Percentiles rank a stretch among this genome's conserved stretches.
Conservation (phyloP, 768 basidiomycete genomes). For the Naematelia aurantialba region DNA sequence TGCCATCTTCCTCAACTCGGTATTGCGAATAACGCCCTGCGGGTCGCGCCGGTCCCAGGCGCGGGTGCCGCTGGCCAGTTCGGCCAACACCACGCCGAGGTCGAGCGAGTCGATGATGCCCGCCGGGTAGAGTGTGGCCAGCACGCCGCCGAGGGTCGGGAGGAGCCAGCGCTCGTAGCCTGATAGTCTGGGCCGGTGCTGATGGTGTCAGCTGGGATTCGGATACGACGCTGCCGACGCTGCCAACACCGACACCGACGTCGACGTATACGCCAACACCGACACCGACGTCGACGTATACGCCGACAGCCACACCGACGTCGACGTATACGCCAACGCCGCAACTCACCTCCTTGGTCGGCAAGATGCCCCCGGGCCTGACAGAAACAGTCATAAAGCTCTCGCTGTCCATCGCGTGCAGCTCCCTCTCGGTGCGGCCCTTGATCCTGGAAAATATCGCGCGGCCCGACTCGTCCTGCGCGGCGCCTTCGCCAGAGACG, state of each 20-base stretch:
- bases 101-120: conserved; percentile 11
- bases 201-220: no score
- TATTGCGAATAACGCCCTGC: neutral
- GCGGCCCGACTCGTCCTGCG: conserved; percentile 47
- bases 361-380: conserved; percentile 27
- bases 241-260: no score
- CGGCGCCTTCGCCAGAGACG: conserved; percentile 52
- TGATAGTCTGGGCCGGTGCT: conserved; percentile 1
- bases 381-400: conserved; percentile 21
- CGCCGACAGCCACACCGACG: no score
- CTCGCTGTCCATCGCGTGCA: conserved; percentile 5
- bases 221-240: no score
- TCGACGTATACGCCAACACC: neutral
- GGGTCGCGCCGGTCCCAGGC: conserved; percentile 15
- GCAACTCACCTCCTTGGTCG: conserved; percentile 21
- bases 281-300: no score
- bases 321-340: neutral
- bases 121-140: conserved; percentile 9
- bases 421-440: conserved; percentile 43
- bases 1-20: neutral
- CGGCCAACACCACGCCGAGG: conserved; percentile 13
- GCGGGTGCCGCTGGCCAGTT: conserved; percentile 8
- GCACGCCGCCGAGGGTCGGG: neutral
- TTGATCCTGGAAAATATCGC: conserved; percentile 51
- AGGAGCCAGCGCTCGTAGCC: neutral